Evolutionary conservation across 208 protist species (phyloP).

Genomic region (Trypanosoma cruzi): DNA sequence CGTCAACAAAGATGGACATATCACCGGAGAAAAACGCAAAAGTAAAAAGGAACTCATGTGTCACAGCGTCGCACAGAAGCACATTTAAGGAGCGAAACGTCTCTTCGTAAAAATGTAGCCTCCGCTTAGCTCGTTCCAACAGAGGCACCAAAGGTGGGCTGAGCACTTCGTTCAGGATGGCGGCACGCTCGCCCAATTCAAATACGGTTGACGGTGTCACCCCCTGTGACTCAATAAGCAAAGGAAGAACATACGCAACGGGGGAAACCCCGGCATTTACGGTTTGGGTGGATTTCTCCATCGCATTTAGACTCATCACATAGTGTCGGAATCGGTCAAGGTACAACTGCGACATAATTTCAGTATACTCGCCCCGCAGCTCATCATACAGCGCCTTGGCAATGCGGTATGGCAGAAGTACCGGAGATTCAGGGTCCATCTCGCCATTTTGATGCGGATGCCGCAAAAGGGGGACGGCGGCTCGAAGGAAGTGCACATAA

Average conservation of each 20-base stretch:
- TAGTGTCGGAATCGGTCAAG: constrained; percentile 73
- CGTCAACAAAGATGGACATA: constrained; percentile 76
- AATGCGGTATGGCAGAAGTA: constrained; percentile 63
- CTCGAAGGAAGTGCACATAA: constrained; percentile 78
- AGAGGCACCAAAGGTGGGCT: constrained; percentile 69
- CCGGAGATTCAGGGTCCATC: constrained; percentile 5
- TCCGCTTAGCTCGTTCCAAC: constrained; percentile 54
- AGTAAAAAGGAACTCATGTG: constrained; percentile 90
- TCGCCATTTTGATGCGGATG: constrained; percentile 18
- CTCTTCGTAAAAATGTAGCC: constrained; percentile 77
- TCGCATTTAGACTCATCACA: constrained; percentile 69
- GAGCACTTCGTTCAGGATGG: constrained; percentile 54
- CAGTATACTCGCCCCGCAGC: constrained; percentile 69
- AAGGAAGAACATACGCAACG: constrained; percentile 47
- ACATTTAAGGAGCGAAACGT: constrained; percentile 78
- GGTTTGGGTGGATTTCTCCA: constrained; percentile 53
- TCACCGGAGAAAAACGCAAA: constrained; percentile 85
- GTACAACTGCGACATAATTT: constrained; percentile 77
- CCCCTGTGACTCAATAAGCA: constrained; percentile 42
- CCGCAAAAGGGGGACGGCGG: constrained; percentile 51
- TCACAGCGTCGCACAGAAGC: constrained; percentile 79
- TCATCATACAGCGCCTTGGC: constrained; percentile 70
- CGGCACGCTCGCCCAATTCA: constrained; percentile 52
- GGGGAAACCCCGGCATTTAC: neutral
- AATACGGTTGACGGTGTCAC: constrained; percentile 26